These are phyloP conservation scores for Magnaporthiopsis rhizophila DNA, from an alignment of 2,329 filamentous ascomycete genomes.

Conservation along the genomic window DNA sequence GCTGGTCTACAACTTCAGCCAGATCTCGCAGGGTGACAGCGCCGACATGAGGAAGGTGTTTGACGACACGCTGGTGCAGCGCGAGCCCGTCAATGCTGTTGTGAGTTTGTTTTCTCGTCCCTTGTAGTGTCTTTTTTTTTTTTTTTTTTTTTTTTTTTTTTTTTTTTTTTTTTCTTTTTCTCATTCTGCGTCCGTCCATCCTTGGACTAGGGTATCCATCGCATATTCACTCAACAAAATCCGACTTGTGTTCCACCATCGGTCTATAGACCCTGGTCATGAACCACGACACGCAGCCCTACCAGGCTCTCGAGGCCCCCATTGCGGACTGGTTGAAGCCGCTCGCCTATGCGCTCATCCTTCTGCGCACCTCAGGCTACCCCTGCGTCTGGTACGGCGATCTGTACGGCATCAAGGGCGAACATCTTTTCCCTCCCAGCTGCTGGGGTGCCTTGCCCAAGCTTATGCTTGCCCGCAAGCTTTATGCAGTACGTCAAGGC, in stretches of 20 bases:
- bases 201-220: not conserved
- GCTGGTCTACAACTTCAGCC: slow-evolving; percentile 59
- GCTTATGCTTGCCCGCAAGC: slow-evolving; percentile 52
- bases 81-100: slow-evolving; percentile 27
- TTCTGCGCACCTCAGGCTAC: slow-evolving; percentile 54
- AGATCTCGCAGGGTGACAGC: slow-evolving; percentile 44
- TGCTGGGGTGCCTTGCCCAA: slow-evolving; percentile 47
- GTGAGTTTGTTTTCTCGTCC: slow-evolving; percentile 12
- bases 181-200: not conserved
- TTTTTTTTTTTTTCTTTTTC: not conserved
- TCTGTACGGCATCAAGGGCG: slow-evolving; percentile 51
- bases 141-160: not conserved
- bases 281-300: slow-evolving; percentile 59
- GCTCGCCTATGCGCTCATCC: slow-evolving; percentile 63
- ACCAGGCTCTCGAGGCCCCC: slow-evolving; percentile 38
- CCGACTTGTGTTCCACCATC: not conserved
- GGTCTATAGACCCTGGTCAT: slow-evolving; percentile 51
- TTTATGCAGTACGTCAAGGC: slow-evolving; percentile 38
- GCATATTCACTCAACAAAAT: not conserved
- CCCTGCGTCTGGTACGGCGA: slow-evolving; percentile 67
- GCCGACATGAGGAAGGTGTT: slow-evolving; percentile 59
- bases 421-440: slow-evolving; percentile 39
- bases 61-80: slow-evolving; percentile 47
- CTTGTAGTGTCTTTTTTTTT: not conserved
- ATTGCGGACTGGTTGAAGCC: slow-evolving; percentile 63